Evolutionary conservation across 2,329 filamentous ascomycete genomes (phyloP), one percentile per base, ranked within the genome.

Genomic region (Pseudogymnoascus sp.): DNA sequence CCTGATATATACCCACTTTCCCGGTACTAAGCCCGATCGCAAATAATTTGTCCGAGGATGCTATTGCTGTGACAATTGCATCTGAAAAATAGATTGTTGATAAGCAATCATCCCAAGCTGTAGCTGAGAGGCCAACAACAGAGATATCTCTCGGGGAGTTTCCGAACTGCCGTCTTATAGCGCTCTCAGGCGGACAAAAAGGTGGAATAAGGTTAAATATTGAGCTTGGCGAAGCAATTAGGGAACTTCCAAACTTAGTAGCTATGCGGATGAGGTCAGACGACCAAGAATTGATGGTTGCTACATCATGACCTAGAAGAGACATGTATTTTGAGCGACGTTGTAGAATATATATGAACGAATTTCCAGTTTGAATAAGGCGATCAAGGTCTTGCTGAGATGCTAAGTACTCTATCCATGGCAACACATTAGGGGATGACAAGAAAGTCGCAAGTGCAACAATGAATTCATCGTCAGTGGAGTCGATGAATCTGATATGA

Each of bases 111-210:
- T 72, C 70, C 73, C 71, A 73, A 4, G 63, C 34, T 14, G n/a
- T 60, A n/a, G 65, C 65, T 14, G 64, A 66, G 11, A 71, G 61
- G 16, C 72, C 72, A 11, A 64, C 14, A 8, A 73, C 66, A 4
- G 66, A 28, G 19, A 73, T 63, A 4, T 66, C 62, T 8, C 67
- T 62, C 5, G 48, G 41, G 34, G 62, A 61, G 16, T 57, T 63
- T 4, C 62, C 66, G 62, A 70, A 71, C n/a, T 67, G 66, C 61
- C 37, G n/a, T 8, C 64, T 61, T 10, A 67, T 62, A 1, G 66
- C 64, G 28, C 61, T 69, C 4, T 65, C 64, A 2, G 66, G 60
- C 13, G 75, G 75, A 63, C 75, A 77, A 60, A 77, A 70, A 2
- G 75, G 73, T 7, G 37, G 37, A 8, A 41, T 19, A 16, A 41